Conservation (phyloP, 2,329 filamentous ascomycete genomes). For the Dothistroma septosporum region DNA sequence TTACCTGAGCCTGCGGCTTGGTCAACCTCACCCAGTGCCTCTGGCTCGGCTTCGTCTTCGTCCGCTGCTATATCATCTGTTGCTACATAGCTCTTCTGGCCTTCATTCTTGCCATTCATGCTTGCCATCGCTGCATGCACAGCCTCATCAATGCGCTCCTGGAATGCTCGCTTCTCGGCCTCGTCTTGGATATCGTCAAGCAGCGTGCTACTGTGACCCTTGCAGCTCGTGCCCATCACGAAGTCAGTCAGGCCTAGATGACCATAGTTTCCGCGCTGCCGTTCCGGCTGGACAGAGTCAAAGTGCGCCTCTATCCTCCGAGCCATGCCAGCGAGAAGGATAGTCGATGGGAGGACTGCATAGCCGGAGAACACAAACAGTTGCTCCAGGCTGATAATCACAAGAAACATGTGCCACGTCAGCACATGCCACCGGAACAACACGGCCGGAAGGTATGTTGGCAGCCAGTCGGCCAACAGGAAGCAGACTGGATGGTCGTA, state of each 20-base stretch:
- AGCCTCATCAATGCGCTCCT: constrained; percentile 39
- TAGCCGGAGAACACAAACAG: constrained; percentile 66
- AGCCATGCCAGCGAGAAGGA: constrained; percentile 57
- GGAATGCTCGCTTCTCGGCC: constrained; percentile 52
- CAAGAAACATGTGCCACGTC: constrained; percentile 64
- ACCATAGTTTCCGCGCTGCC: constrained; percentile 37
- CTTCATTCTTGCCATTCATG: constrained; percentile 12
- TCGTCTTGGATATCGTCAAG: constrained; percentile 53
- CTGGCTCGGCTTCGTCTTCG: not conserved
- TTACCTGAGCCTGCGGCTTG: not conserved
- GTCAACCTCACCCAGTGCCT: not conserved
- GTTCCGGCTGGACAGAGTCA: constrained; percentile 31
- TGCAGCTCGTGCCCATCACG: constrained; percentile 50
- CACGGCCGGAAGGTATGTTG: constrained; percentile 62
- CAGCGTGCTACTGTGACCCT: constrained; percentile 46
- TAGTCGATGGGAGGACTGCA: constrained; percentile 54
- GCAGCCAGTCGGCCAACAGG: constrained; percentile 60
- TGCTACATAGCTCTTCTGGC: not conserved
- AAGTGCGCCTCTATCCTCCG: constrained; percentile 58
- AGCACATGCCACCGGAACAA: constrained; percentile 66
- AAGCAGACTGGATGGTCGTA: constrained; percentile 66
- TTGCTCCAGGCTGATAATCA: constrained; percentile 61
- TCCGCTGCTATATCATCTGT: not conserved
- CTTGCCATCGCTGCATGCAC: constrained; percentile 22
- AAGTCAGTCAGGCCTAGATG: constrained; percentile 59